phyloP scores from a whole-genome alignment of 2,329 filamentous ascomycete species.

The Pseudogymnoascus sp. region DNA sequence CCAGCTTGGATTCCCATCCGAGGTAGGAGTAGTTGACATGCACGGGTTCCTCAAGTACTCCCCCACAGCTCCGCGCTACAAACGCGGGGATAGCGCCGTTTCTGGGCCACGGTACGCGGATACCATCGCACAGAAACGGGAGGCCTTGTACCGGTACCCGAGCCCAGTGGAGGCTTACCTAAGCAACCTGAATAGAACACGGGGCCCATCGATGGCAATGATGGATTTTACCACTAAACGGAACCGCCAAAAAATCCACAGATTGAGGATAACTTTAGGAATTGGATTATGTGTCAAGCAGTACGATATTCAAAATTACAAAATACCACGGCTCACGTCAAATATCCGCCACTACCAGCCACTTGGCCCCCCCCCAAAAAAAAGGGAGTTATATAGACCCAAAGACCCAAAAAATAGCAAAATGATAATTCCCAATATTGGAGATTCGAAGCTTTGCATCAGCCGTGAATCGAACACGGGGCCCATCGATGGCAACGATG shows the following conservation, averaged over 20 bases:
- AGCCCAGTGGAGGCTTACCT: neutral
- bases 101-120: neutral
- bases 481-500: conserved; percentile 33
- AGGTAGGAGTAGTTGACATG: neutral
- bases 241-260: neutral
- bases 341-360: too few relatives aligned
- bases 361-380: neutral
- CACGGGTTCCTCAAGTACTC: neutral
- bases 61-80: neutral
- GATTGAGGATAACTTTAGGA: neutral
- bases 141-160: neutral
- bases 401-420: neutral
- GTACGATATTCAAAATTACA: neutral
- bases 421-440: neutral
- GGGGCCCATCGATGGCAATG: conserved; percentile 33
- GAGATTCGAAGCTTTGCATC: neutral
- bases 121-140: neutral
- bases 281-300: neutral
- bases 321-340: neutral
- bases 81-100: neutral
- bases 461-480: conserved; percentile 21
- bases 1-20: neutral
- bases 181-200: conserved; percentile 16
- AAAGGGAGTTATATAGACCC: neutral
- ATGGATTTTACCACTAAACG: conserved; percentile 24